These are phyloP conservation scores for Solanum habrochaites DNA, from an alignment of 257 asterid species.

Conservation along the genomic window DNA sequence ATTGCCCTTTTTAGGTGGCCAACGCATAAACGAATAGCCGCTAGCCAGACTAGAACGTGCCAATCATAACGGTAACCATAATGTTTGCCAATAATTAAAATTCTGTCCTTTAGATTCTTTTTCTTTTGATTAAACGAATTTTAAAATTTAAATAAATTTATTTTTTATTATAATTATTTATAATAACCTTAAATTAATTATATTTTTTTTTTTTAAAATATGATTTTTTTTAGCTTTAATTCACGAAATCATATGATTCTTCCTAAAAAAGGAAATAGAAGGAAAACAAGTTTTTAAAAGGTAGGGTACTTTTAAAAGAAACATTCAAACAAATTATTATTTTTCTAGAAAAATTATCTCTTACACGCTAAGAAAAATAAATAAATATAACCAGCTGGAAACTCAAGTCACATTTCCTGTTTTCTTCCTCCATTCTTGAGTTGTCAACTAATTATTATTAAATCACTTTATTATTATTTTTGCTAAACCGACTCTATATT, in stretches of 20 bases:
- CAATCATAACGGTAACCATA: constrained; percentile 22
- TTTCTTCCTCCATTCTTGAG: not conserved
- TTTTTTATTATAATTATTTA: too few species aligned
- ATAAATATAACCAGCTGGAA: not conserved
- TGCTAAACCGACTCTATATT: not conserved
- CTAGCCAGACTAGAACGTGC: constrained; percentile 7
- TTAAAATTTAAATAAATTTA: too few species aligned
- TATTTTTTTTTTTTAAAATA: too few species aligned
- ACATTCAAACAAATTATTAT: not conserved
- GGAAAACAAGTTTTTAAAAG: not conserved
- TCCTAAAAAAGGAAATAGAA: too few species aligned
- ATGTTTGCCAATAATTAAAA: not conserved
- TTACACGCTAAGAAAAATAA: not conserved
- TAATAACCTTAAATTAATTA: too few species aligned
- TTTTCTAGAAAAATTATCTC: not conserved
- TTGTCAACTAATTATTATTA: not conserved
- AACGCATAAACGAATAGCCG: not conserved
- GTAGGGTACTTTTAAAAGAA: not conserved
- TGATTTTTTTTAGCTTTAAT: too few species aligned
- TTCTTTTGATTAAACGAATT: too few species aligned
- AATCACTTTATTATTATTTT: too few species aligned
- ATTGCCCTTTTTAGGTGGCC: not conserved
- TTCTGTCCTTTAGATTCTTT: not conserved
- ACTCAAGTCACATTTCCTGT: not conserved
- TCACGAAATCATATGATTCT: too few species aligned